Conservation (phyloP, 176 grass and related monocot species). For the Avena insularis region DNA sequence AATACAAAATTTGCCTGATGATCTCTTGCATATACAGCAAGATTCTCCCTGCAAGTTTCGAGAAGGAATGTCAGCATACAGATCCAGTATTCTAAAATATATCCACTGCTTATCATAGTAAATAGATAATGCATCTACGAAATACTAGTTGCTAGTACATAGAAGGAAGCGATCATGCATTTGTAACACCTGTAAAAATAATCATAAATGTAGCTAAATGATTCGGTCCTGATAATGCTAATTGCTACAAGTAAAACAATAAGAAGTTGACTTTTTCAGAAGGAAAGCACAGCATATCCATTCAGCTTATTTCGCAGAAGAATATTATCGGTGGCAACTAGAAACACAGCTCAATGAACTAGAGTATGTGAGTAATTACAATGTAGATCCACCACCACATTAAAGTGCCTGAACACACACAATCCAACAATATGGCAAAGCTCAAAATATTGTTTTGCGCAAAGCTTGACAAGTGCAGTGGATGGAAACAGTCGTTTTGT, state of each 20-base stretch:
- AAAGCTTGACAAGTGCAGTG: background rate
- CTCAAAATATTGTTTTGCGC: background rate
- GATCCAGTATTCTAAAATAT: background rate
- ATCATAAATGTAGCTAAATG: constrained; percentile 5
- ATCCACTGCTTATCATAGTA: background rate
- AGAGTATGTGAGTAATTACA: background rate
- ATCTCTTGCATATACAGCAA: constrained; percentile 92
- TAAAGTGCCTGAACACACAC: background rate
- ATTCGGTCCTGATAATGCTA: constrained; percentile 19
- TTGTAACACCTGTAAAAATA: background rate
- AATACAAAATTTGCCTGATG: constrained; percentile 88
- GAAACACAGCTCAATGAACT: constrained; percentile 1
- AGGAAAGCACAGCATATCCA: background rate
- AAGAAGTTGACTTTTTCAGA: background rate
- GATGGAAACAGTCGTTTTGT: background rate
- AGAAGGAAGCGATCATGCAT: background rate
- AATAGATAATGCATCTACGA: constrained; percentile 18
- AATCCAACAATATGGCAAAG: background rate
- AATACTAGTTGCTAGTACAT: background rate
- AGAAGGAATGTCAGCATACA: constrained; percentile 36
- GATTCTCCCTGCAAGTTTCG: constrained; percentile 83
- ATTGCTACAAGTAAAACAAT: background rate
- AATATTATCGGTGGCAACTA: background rate
- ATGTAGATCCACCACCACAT: background rate
- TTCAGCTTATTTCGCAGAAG: constrained; percentile 17